These are phyloP conservation scores for Colletotrichum shisoi DNA, from an alignment of 2,329 filamentous ascomycete genomes.

Conservation along the genomic window DNA sequence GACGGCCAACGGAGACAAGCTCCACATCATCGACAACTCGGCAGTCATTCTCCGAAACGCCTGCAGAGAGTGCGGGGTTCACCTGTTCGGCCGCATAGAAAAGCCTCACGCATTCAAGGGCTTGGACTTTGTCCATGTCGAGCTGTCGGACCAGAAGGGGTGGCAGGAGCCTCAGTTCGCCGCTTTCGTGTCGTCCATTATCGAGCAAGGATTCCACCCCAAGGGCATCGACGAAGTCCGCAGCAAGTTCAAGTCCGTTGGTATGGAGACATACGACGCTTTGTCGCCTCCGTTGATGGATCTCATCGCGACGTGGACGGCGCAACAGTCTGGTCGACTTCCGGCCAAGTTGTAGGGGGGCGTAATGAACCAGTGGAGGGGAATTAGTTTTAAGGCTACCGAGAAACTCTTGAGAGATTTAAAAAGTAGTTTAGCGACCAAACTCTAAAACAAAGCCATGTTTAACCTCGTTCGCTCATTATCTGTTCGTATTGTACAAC, in stretches of 20 bases:
- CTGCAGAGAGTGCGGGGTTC: slow-evolving; percentile 67
- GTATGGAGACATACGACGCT: slow-evolving; percentile 69
- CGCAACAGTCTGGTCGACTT: slow-evolving; percentile 53
- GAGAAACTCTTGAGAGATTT: no score
- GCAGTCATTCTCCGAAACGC: slow-evolving; percentile 69
- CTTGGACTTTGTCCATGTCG: slow-evolving; percentile 73
- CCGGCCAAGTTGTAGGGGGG: slow-evolving; percentile 26
- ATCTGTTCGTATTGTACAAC: no score
- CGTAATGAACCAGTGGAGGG: no score
- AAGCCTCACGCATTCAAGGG: slow-evolving; percentile 72
- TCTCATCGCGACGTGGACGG: slow-evolving; percentile 63
- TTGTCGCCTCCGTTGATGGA: slow-evolving; percentile 71
- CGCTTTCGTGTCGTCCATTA: slow-evolving; percentile 71
- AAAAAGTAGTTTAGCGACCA: no score
- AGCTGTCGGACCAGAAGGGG: slow-evolving; percentile 66
- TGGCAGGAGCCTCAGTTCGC: slow-evolving; percentile 78
- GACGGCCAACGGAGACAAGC: slow-evolving; percentile 65
- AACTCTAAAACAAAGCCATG: no score
- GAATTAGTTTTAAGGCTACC: no score
- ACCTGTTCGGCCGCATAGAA: slow-evolving; percentile 71
- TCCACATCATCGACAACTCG: slow-evolving; percentile 62
- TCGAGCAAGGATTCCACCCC: slow-evolving; percentile 71
- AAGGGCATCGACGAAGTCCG: slow-evolving; percentile 64
- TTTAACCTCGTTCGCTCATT: no score
- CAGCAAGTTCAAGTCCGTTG: slow-evolving; percentile 59